A percentile compares a stretch with the other conserved stretches of the same genome.
Evolutionary conservation across 148 eudicot genomes (phyloP).

Genomic region (Simmondsia chinensis): DNA sequence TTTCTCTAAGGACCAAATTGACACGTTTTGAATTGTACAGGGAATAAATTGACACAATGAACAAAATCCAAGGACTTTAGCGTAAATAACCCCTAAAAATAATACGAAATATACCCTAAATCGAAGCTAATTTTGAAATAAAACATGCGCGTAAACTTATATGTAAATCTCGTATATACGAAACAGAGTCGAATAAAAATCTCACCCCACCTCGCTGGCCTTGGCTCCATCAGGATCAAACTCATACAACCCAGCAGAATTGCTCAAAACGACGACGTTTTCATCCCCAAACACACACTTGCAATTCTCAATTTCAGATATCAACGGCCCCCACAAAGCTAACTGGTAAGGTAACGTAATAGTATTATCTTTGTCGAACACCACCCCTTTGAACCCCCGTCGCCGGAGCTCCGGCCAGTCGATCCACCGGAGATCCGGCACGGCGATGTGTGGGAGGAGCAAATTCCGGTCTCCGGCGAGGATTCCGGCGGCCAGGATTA

Average conservation of each 20-base stretch:
- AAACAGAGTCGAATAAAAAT: too few species aligned
- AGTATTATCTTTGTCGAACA: slow-evolving; percentile 89
- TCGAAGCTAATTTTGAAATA: too few species aligned
- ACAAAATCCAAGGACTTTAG: too few species aligned
- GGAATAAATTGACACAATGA: too few species aligned
- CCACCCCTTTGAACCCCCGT: slow-evolving; percentile 73
- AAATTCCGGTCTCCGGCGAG: slow-evolving; percentile 34
- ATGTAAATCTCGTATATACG: too few species aligned
- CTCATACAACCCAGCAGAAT: slow-evolving; percentile 75
- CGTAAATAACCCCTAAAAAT: too few species aligned
- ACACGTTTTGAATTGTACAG: too few species aligned
- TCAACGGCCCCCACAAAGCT: slow-evolving; percentile 45
- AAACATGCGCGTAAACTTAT: too few species aligned
- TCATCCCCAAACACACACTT: slow-evolving; percentile 67
- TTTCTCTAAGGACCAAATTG: too few species aligned
- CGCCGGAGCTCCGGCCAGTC: slow-evolving; percentile 65
- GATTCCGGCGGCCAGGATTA: slow-evolving; percentile 28
- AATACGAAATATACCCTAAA: too few species aligned
- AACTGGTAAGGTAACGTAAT: slow-evolving; percentile 65
- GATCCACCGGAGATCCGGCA: slow-evolving; percentile 54
- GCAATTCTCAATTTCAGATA: slow-evolving; percentile 37
- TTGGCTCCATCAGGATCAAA: slow-evolving; percentile 70
- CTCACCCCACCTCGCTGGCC: slow-evolving; percentile 62
- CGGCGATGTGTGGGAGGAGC: slow-evolving; percentile 54
- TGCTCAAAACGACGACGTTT: slow-evolving; percentile 70